These are phyloP conservation scores for Globisporangium apiculatum DNA, from an alignment of 352 stramenopile species.

Conservation along the genomic window DNA sequence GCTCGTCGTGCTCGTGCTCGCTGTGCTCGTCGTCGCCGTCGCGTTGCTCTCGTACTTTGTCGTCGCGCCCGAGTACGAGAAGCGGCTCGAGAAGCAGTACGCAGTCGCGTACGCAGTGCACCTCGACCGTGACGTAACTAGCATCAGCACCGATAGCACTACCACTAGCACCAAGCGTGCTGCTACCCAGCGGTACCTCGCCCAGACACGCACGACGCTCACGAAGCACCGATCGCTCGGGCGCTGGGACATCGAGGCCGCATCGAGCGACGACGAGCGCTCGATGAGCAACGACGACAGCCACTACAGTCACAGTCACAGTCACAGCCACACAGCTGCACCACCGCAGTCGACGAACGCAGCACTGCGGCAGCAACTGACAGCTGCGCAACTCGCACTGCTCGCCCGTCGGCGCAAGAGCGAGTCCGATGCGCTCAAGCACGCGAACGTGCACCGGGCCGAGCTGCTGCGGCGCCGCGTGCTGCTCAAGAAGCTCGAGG, in stretches of 20 bases:
- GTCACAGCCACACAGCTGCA: neutral
- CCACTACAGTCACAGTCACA: neutral
- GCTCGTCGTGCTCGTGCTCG: constrained; percentile 46
- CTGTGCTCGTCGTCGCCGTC: constrained; percentile 40
- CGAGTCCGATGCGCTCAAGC: constrained; percentile 53
- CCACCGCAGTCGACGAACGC: constrained; percentile 8
- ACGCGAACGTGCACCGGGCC: constrained; percentile 40
- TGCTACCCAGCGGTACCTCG: constrained; percentile 8
- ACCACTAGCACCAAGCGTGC: constrained; percentile 1
- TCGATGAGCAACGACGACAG: neutral
- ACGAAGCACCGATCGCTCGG: constrained; percentile 35
- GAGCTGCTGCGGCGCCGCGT: constrained; percentile 63
- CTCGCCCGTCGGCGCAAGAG: constrained; percentile 55
- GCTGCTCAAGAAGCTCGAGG: constrained; percentile 55
- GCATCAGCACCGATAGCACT: constrained; percentile 4
- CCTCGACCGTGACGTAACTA: constrained; percentile 7
- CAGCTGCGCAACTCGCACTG: constrained; percentile 15
- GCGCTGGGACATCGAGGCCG: constrained; percentile 37
- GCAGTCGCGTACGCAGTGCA: constrained; percentile 26
- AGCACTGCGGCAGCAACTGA: constrained; percentile 12
- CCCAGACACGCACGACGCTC: constrained; percentile 18
- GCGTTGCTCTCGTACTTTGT: constrained; percentile 78
- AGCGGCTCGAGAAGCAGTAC: constrained; percentile 58
- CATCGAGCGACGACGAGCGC: constrained; percentile 3
- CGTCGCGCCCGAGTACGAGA: constrained; percentile 68